Base-by-base conservation (phyloP, 371 early-diverging fungal species). In the Coemansia sp. region DNA sequence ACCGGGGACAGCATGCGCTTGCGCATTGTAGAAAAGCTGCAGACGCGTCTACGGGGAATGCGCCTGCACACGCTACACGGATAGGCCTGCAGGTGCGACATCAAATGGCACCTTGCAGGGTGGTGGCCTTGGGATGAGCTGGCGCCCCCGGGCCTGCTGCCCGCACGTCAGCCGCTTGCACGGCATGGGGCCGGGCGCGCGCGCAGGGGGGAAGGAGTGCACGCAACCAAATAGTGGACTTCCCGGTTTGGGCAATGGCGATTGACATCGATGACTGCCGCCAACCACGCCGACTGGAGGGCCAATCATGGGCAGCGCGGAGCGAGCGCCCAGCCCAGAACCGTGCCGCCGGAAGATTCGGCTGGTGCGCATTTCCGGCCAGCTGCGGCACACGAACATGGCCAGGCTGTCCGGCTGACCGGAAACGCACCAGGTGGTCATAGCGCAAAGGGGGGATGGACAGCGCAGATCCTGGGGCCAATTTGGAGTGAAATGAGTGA, bases 41-140 rank as follows among this genome's bases (percentile, higher is more conserved):
- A 45, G n/a, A 36, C 36, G 7, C 20, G 40, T 14, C 11, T 40
- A 11, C 49, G 49, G 20, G 26, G 20, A 38, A 14, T 30, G 38
- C 39, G 39, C 38, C 54, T 54, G 36, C 54, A 38, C 35, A 11
- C n/a, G 11, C 2, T 54, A 38, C 38, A 54, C 36, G 54, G 20
- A 48, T 48, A 48, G 20, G 31, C 36, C 54, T 54, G 54, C 54
- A 54, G 54, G 54, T 54, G 54, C 54, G 35, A 52, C 52, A 52
- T 34, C 52, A 30, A 35, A 45, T 14, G 52, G 33, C 52, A 52
- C 14, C 34, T 52, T 52, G 52, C 52, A 52, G n/a, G n/a, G n/a
- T n/a, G 52, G n/a, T 35, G 36, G 16, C 52, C 52, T 33, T 33
- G 5, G 35, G 43, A 42, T 42, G n/a, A 42, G 43, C 43, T 42